Base-by-base conservation (phyloP, 345 rosid genomes). In the Garcia nutans region DNA sequence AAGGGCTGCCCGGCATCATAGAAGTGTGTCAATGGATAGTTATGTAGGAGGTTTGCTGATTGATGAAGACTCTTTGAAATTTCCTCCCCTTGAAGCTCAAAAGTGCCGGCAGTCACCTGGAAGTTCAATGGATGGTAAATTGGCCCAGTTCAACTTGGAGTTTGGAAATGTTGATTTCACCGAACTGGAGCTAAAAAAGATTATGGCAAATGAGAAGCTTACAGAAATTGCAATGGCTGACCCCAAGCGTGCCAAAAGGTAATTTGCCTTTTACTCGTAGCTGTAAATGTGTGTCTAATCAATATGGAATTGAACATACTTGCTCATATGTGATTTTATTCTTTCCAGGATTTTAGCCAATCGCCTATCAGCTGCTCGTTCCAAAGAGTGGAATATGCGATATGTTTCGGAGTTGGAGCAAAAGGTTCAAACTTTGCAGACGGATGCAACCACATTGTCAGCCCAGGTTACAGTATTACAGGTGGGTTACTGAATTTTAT, bases 21-120 rank as follows among this genome's bases (percentile, higher is more conserved):
- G 99, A 84, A 95, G 99, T 86, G 84, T 93, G 76, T 95, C 99
- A 7, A 91, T 91, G 83, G 99, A 95, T 78, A 95, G 97, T 83
- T 91, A 91, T 77, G 90, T 93, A 87, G 97, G 77, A 17, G 89
- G 86, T 83, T 74, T 93, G 84, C 87, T 88, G 73, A 87, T 93
- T 24, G 88, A 85, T 3, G 92, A 88, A 3, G 97, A 94, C 65
- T 89, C 93, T 0, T 87, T 89, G 11, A 92, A 88, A 82, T 82
- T 91, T 60, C 94, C 93, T 37, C 91, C 93, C 72, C 92, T 95
- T 3, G 93, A 91, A 24, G 65, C 81, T 80, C 79, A 82, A 15
- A 82, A 89, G 0, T 80, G 92, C 45, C 95, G 91, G 79, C 86
- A 87, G 15, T 93, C 96, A 5, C 97, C 89, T 0, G 69, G 79